Conservation (phyloP, 1,284 basidiomycete species). For the Caloboletus firmus region DNA sequence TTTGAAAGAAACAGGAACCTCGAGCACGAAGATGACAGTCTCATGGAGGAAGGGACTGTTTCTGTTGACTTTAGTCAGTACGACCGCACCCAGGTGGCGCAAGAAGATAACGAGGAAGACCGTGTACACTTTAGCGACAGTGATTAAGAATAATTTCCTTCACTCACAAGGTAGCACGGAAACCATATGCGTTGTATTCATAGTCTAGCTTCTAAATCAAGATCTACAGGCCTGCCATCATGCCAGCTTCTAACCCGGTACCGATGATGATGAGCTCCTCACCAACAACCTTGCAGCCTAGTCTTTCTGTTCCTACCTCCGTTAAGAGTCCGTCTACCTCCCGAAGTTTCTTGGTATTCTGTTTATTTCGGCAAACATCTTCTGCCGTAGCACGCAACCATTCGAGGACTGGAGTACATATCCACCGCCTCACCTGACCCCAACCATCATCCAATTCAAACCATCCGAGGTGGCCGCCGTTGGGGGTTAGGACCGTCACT, state of each 20-base stretch:
- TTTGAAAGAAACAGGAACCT: conserved; percentile 81
- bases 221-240: conserved; percentile 44
- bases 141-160: conserved; percentile 46
- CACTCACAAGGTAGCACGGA: conserved; percentile 10
- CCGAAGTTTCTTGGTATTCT: conserved; percentile 34
- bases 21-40: conserved; percentile 64
- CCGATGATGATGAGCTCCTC: conserved; percentile 41
- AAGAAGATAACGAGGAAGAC: conserved; percentile 65
- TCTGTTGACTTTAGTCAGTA: conserved; percentile 89
- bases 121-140: conserved; percentile 78
- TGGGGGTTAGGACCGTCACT: conserved; percentile 70
- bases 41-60: conserved; percentile 79
- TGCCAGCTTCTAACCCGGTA: conserved; percentile 38
- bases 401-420: conserved; percentile 70
- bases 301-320: conserved; percentile 42
- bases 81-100: conserved; percentile 59
- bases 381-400: conserved; percentile 67
- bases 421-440: conserved; percentile 62
- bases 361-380: conserved; percentile 43
- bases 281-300: conserved; percentile 47
- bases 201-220: conserved; percentile 17
- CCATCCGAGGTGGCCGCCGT: conserved; percentile 96
- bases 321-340: conserved; percentile 60
- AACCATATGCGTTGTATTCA: conserved; percentile 12
- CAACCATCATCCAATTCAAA: conserved; percentile 61